Percentiles rank a stretch among this genome's conserved stretches.
These are phyloP conservation scores for Suillus bovinus DNA, from an alignment of 768 basidiomycete genomes.

Conservation along the genomic window DNA sequence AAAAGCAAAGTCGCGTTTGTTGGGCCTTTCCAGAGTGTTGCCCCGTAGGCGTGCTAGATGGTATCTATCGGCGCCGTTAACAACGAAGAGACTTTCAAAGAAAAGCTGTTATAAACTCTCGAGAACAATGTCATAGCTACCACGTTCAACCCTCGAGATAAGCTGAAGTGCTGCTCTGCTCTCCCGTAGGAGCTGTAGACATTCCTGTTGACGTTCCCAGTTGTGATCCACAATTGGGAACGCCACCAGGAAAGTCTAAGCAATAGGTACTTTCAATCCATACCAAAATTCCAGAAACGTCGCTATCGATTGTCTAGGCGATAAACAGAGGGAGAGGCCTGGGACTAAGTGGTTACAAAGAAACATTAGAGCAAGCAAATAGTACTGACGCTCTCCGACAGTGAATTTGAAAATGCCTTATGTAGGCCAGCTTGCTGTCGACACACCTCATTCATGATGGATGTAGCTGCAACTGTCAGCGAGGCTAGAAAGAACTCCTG, in stretches of 20 bases:
- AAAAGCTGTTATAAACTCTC: not conserved
- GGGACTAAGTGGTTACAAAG: conserved; percentile 42
- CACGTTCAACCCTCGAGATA: conserved; percentile 63
- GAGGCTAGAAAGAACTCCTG: conserved; percentile 84
- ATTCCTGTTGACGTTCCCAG: too few relatives aligned
- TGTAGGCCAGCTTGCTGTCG: conserved; percentile 62
- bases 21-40: too few relatives aligned
- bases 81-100: not conserved
- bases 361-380: conserved; percentile 46
- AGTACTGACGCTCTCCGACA: conserved; percentile 62
- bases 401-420: conserved; percentile 78
- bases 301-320: conserved; percentile 64
- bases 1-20: not conserved
- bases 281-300: conserved; percentile 59
- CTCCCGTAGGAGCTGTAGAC: conserved; percentile 89
- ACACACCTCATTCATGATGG: conserved; percentile 32
- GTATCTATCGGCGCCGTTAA: not conserved
- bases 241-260: conserved; percentile 81
- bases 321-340: conserved; percentile 80
- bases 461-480: conserved; percentile 71
- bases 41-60: not conserved
- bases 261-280: conserved; percentile 83
- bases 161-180: conserved; percentile 61
- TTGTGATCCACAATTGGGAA: conserved; percentile 61
- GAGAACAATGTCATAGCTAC: conserved; percentile 32